Evolutionary conservation across 495 filamentous ascomycete genomes (phyloP), one percentile per base, ranked within the genome.

Genomic region (Podospora comata): DNA sequence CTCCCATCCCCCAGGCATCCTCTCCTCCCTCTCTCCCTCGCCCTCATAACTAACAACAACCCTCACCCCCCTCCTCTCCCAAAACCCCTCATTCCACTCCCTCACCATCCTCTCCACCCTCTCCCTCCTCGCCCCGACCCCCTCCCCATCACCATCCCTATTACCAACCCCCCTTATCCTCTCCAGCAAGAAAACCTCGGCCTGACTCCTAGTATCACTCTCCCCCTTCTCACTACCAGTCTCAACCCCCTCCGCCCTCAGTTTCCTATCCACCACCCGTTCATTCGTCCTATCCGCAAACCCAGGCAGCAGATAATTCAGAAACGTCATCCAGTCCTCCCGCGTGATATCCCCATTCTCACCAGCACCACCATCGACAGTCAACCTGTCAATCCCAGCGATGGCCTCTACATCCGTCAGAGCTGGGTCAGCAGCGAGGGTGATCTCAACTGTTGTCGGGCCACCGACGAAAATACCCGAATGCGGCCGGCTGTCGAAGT

Each of bases 71-170:
- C 84, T 70, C 19, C 80, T 82, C 5, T 44, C 71, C 61, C 85
- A 85, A 74, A 86, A 85, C 13, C 81, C 78, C 4, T 80, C 74
- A 58, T 86, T 86, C 84, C 84, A 86, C 67, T 85, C 81, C 61
- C 70, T 62, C n/a, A 80, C 77, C 16, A 77, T 81, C 2, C 66
- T 63, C 34, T 81, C 79, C 30, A 78, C 48, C 44, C 74, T 63
- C 60, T 67, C 70, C 2, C 32, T 34, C 23, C 70, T 48, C n/a
- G 0, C 32, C n/a, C 48, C 32, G 13, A 19, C 18, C 27, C 61
- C 18, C 32, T 39, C 61, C 28, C 4, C n/a, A 60, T 60, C 61
- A 19, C 59, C 59, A 20, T 61, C 59, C 59, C 26, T 26, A 18
- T 30, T 27, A 48, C 39, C 39, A 13, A 3, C 15, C 15, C 9